Conservation (phyloP, 2,329 filamentous ascomycete species). For the Colletotrichum sidae region DNA sequence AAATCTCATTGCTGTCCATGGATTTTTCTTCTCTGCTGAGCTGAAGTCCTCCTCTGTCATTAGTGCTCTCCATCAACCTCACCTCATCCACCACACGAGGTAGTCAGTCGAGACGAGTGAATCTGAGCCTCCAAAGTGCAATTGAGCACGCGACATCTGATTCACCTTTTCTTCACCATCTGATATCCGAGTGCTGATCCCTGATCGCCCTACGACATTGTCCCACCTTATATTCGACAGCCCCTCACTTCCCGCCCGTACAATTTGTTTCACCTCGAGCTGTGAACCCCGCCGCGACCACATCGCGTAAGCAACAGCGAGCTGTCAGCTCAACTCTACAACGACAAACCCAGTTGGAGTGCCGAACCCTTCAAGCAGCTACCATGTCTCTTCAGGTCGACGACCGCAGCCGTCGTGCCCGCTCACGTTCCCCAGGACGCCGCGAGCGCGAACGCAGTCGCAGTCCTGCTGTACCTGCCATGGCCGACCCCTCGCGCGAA, state of each 20-base stretch:
- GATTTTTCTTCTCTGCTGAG: background rate
- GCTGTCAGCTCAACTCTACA: slow-evolving; percentile 19
- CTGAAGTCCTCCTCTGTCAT: too few species aligned
- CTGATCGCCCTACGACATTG: slow-evolving; percentile 13
- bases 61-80: too few species aligned
- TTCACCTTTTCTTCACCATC: slow-evolving; percentile 1
- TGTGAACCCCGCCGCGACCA: slow-evolving; percentile 25
- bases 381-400: slow-evolving; percentile 66
- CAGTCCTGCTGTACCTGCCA: slow-evolving; percentile 44
- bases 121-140: slow-evolving; percentile 3
- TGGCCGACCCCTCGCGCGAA: slow-evolving; percentile 55
- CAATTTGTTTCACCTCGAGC: slow-evolving; percentile 35
- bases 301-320: slow-evolving; percentile 4
- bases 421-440: slow-evolving; percentile 60
- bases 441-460: slow-evolving; percentile 52
- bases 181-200: slow-evolving; percentile 10
- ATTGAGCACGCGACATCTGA: slow-evolving; percentile 24
- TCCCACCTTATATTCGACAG: slow-evolving; percentile 15
- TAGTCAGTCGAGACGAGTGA: too few species aligned
- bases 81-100: too few species aligned
- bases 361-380: slow-evolving; percentile 14
- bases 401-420: slow-evolving; percentile 56
- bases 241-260: slow-evolving; percentile 30
- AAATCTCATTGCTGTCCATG: slow-evolving; percentile 1
- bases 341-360: slow-evolving; percentile 30